Conservation (phyloP, 2,329 filamentous ascomycete genomes). For the Davidsoniella eucalypti region DNA sequence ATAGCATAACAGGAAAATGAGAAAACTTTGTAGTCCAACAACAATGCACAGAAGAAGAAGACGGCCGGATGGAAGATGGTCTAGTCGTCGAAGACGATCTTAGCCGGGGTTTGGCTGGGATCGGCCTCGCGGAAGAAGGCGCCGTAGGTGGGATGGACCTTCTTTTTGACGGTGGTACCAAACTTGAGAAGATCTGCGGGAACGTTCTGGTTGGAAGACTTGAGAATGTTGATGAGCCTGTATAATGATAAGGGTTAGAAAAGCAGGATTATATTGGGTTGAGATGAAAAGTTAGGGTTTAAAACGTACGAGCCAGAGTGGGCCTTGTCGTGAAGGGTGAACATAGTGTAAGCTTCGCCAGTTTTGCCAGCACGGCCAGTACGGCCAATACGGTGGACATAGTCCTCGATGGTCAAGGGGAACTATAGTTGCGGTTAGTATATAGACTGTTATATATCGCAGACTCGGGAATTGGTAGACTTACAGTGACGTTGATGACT, state of each 20-base stretch:
- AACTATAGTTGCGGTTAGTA: slow-evolving; percentile 34
- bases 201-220: slow-evolving; percentile 78
- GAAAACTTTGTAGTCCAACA: not conserved
- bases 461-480: slow-evolving; percentile 15
- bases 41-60: slow-evolving; percentile 2
- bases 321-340: slow-evolving; percentile 87
- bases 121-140: slow-evolving; percentile 89
- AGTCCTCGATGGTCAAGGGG: slow-evolving; percentile 88
- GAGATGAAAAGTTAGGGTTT: not conserved
- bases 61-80: not conserved
- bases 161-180: slow-evolving; percentile 97
- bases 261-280: slow-evolving; percentile 12
- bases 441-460: too few species aligned
- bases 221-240: slow-evolving; percentile 85
- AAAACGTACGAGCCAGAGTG: slow-evolving; percentile 68
- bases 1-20: slow-evolving; percentile 1
- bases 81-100: slow-evolving; percentile 60
- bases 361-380: slow-evolving; percentile 86
- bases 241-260: not conserved
- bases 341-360: slow-evolving; percentile 79
- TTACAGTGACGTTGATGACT: slow-evolving; percentile 75
- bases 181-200: slow-evolving; percentile 88
- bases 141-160: slow-evolving; percentile 87
- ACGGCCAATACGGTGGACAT: slow-evolving; percentile 90
- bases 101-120: slow-evolving; percentile 67